Evolutionary conservation across 176 grass and related monocot species (phyloP), one percentile per base, ranked within the genome.

Genomic region (Elymus sibiricus): DNA sequence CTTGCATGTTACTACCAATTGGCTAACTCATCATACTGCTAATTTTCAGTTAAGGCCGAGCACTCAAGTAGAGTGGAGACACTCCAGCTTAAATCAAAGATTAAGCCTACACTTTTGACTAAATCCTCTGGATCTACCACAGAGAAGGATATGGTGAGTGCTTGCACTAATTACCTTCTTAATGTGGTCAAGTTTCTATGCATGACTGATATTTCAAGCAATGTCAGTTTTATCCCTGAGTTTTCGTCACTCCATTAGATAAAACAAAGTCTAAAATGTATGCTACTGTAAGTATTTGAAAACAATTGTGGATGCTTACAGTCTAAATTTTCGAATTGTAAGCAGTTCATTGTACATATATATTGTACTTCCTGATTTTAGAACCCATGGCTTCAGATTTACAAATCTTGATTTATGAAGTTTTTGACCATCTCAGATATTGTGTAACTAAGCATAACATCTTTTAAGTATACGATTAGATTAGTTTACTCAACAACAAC

Each of bases 111-210:
- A 74, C 66, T 65, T 79, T 78, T 44, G 51, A 64, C 55, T 79
- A 93, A 86, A 90, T 77, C 92, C 66, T 94, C 86, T 46, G 72
- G 59, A 87, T 47, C 39, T 74, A 74, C 25, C 61, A 25, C 76
- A 85, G 28, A 19, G 56, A 92, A 80, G 58, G 47, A 66, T 76
- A 24, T 64, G 87, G 96, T 95, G 51, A 98, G 89, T 74, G 64
- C 55, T 75, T 72, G 37, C 38, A 22, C 76, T 22, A 5, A 14
- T 26, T 49, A 67, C 62, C 47, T 38, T 46, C 28, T 65, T 26
- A 74, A 82, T 26, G 66, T 11, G 69, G 76, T 24, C 8, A 40
- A 64, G 22, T 46, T 70, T 42, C 56, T 40, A 27, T 42, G 37
- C 3, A 70, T 0, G 44, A 40, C n/a, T 1, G 3, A 42, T 72